Evolutionary conservation across 1,284 basidiomycete species (phyloP), one percentile per base, ranked within the genome.

Genomic region (Phellopilus nigrolimitatus): DNA sequence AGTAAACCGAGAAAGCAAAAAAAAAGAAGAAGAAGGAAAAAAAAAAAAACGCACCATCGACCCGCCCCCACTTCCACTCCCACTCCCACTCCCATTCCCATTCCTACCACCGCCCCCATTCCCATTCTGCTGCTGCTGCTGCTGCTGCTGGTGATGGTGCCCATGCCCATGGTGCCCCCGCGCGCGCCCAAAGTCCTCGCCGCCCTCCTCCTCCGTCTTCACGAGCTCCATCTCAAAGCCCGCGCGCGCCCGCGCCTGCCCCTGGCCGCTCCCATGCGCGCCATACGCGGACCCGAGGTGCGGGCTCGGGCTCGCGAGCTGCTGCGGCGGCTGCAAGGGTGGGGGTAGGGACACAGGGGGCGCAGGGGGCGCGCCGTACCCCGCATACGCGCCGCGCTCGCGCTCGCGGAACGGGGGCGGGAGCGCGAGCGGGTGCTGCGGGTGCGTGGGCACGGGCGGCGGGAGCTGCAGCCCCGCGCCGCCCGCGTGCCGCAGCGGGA

Each of bases 381-480:
- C 10, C 30, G 27, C 19, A 8, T 37, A 12, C 30, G 24, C 31
- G 19, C 40, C 5, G 28, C 19, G 17, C 30, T 9, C 31, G 30
- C 24, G 15, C 25, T 8, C 27, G 19, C 34, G 17, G 10, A 19
- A 13, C 17, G 27, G 45, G 22, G 21, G 36, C 45, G 34, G 40
- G 24, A 30, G 40, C 2, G 22, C 37, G 17, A 19, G 38, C 21
- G 15, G 40, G 3, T 17, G 40, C 22, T 25, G 24, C 30, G 19
- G 28, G 5, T 25, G 39, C 28, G 40, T 31, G 30, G 41, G 38
- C 12, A 50, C 31, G 12, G 40, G 49, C 3, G 40, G 49, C 4
- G 49, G 49, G 6, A 50, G 40, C 19, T 50, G 49, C 41, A 42
- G 12, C 10, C 24, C 40, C 40, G 25, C 25, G 8, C 47, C 39